phyloP scores from a whole-genome alignment of 2,329 filamentous ascomycete species.

The Colletotrichum gigasporum region DNA sequence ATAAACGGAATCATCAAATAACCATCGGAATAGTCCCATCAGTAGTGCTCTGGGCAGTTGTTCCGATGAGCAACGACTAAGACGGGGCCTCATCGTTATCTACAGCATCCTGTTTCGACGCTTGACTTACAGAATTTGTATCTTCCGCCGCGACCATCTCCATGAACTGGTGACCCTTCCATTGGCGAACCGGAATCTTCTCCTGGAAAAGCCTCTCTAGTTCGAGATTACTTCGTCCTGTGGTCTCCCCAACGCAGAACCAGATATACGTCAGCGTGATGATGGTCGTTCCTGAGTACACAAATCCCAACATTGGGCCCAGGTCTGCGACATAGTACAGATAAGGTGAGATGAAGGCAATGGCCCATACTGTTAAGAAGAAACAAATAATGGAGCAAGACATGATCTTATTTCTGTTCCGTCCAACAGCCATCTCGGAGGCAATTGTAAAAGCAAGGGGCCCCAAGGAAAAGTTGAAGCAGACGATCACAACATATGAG shows the following conservation, averaged over 20 bases:
- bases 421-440: conserved; percentile 53
- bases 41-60: too few relatives aligned
- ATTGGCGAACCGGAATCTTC: conserved; percentile 42
- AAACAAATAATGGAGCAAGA: conserved; percentile 50
- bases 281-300: conserved; percentile 45
- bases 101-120: not conserved
- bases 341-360: conserved; percentile 47
- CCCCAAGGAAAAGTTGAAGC: conserved; percentile 51
- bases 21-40: too few relatives aligned
- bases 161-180: conserved; percentile 37
- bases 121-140: not conserved
- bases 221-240: conserved; percentile 33
- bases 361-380: conserved; percentile 42
- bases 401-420: conserved; percentile 56
- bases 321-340: conserved; percentile 53
- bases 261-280: conserved; percentile 47
- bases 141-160: not conserved
- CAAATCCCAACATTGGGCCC: conserved; percentile 49
- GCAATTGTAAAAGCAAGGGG: conserved; percentile 49
- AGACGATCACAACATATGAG: conserved; percentile 42
- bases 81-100: too few relatives aligned
- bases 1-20: too few relatives aligned
- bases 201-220: conserved; percentile 46
- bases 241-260: conserved; percentile 45
- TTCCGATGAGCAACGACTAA: too few relatives aligned